These are phyloP conservation scores for Aspergillus coremiiformis DNA, from an alignment of 495 filamentous ascomycete species.

Conservation along the genomic window DNA sequence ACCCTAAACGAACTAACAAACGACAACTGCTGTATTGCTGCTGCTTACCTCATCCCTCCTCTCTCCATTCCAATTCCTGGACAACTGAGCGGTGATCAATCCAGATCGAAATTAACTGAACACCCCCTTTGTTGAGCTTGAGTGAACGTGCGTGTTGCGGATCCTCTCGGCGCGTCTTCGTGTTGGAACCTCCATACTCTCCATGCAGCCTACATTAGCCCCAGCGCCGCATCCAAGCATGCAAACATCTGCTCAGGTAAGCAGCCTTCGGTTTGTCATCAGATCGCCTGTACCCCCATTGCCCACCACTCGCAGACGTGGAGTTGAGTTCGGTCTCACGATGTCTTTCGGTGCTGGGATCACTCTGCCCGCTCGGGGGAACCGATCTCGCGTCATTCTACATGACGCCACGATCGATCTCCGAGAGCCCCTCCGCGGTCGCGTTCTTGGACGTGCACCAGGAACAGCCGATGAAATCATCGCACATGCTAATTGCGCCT, in stretches of 20 bases:
- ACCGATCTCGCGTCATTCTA: neutral
- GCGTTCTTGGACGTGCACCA: neutral
- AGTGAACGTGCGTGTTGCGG: slow-evolving; percentile 12
- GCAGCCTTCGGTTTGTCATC: slow-evolving; percentile 42
- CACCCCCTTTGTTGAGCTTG: slow-evolving; percentile 1
- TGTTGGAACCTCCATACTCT: slow-evolving; percentile 14
- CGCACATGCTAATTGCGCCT: slow-evolving; percentile 5
- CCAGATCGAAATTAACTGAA: neutral
- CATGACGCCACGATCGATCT: neutral
- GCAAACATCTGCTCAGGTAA: slow-evolving; percentile 51
- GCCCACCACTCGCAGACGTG: slow-evolving; percentile 15
- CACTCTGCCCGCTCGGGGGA: neutral
- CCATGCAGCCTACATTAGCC: slow-evolving; percentile 50
- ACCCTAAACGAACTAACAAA: slow-evolving; percentile 21
- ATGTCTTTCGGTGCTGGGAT: slow-evolving; percentile 14
- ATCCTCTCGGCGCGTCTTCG: slow-evolving; percentile 15
- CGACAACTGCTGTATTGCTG: slow-evolving; percentile 5
- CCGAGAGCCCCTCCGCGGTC: neutral
- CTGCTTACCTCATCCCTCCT: slow-evolving; percentile 41
- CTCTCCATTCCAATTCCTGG: slow-evolving; percentile 7
- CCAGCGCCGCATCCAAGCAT: slow-evolving; percentile 52
- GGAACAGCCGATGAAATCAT: neutral
- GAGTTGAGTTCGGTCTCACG: neutral
- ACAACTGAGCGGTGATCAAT: slow-evolving; percentile 5
- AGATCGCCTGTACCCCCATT: slow-evolving; percentile 26